Conservation (phyloP, 169 alveolate genomes). For the Eimeria zaria region DNA sequence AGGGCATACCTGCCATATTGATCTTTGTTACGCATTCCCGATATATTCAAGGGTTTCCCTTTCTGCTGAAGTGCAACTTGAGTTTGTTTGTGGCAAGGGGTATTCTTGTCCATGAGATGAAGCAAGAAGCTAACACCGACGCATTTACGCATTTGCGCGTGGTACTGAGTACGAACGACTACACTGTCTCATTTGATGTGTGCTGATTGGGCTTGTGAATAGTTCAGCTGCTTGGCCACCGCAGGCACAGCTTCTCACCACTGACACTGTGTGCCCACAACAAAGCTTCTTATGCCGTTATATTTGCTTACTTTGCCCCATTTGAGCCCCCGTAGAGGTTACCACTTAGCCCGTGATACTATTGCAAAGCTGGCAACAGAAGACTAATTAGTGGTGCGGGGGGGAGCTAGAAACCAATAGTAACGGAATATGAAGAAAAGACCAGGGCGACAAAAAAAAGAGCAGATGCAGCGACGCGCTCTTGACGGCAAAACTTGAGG, state of each 20-base stretch:
- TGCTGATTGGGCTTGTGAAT: not conserved
- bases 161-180: not conserved
- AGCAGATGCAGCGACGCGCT: not conserved
- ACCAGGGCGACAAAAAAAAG: not conserved
- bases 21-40: not conserved
- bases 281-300: not conserved
- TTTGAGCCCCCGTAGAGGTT: not conserved
- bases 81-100: not conserved
- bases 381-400: not conserved
- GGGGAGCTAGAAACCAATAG: not conserved
- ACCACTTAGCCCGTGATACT: not conserved
- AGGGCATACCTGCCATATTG: not conserved
- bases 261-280: not conserved
- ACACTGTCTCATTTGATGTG: not conserved
- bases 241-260: not conserved
- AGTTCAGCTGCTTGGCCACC: too few relatives aligned
- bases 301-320: not conserved
- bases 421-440: not conserved
- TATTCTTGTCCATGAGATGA: not conserved
- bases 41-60: not conserved
- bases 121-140: not conserved
- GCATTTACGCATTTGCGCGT: not conserved
- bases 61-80: not conserved
- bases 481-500: not conserved
- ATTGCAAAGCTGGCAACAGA: not conserved